A percentile compares a stretch with the other conserved stretches of the same genome.
These are phyloP conservation scores for Infundibulicybe gibba DNA, from an alignment of 768 basidiomycete species.

Conservation along the genomic window DNA sequence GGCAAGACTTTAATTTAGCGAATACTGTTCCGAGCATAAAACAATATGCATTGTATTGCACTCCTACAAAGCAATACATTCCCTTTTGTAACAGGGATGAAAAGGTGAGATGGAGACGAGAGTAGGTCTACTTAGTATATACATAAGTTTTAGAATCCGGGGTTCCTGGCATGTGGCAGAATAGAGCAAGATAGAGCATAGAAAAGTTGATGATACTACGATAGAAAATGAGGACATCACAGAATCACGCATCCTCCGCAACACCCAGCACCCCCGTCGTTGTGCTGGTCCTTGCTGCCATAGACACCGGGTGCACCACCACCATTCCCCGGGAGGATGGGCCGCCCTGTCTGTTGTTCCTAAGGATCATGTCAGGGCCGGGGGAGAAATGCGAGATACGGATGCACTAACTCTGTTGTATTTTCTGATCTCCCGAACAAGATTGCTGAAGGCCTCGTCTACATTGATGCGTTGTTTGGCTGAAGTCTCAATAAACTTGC, in stretches of 20 bases:
- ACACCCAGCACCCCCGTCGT: slow-evolving; percentile 58
- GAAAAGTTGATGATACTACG: slow-evolving; percentile 6
- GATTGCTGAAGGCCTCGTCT: slow-evolving; percentile 90
- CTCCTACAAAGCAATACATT: too few species aligned
- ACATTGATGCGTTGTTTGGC: slow-evolving; percentile 97
- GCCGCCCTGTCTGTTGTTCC: slow-evolving; percentile 80
- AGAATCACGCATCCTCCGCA: slow-evolving; percentile 69
- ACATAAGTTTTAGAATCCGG: slow-evolving; percentile 1
- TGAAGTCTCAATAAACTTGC: slow-evolving; percentile 94
- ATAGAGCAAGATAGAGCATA: slow-evolving; percentile 2
- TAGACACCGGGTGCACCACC: slow-evolving; percentile 46
- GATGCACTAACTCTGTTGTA: slow-evolving; percentile 75
- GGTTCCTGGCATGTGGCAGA: slow-evolving; percentile 1
- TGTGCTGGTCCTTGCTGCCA: slow-evolving; percentile 40
- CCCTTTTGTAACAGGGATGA: too few species aligned
- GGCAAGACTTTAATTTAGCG: neutral
- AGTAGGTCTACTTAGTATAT: neutral
- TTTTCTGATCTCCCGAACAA: slow-evolving; percentile 90
- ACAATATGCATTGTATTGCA: slow-evolving; percentile 5
- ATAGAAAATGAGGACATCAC: slow-evolving; percentile 19
- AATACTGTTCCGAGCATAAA: neutral
- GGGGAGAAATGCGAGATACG: neutral
- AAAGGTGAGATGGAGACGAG: too few species aligned
- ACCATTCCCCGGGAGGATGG: slow-evolving; percentile 45
- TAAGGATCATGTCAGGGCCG: slow-evolving; percentile 16